Evolutionary conservation across 2,329 filamentous ascomycete species (phyloP).

Genomic region (Phialocephala subalpina): DNA sequence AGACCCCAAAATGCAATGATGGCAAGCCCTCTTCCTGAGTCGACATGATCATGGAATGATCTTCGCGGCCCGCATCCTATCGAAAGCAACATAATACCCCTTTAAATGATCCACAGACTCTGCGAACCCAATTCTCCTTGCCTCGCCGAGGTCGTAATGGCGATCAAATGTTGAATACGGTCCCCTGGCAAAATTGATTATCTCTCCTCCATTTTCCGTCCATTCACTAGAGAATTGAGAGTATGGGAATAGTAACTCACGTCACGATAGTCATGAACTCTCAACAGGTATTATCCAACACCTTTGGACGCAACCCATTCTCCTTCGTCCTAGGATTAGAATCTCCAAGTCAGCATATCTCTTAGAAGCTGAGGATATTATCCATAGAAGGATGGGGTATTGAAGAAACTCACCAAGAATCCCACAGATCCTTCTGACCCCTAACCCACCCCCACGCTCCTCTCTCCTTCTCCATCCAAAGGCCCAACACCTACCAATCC

Average conservation of each 20-base stretch:
- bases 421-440: conserved; percentile 3
- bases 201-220: too few relatives aligned
- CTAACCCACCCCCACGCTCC: background rate
- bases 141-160: conserved; percentile 12
- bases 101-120: conserved; percentile 8
- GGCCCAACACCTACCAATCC: conserved; percentile 30
- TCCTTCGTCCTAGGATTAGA: background rate
- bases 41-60: conserved; percentile 15
- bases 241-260: conserved; percentile 4
- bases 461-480: background rate
- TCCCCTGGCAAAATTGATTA: background rate
- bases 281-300: conserved; percentile 16
- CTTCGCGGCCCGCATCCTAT: conserved; percentile 19
- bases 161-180: conserved; percentile 12
- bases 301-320: conserved; percentile 18
- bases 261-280: conserved; percentile 18
- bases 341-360: too few relatives aligned
- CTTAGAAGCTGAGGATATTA: too few relatives aligned
- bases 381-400: too few relatives aligned
- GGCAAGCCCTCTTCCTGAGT: too few relatives aligned
- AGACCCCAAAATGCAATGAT: too few relatives aligned
- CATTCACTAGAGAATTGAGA: background rate
- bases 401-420: background rate
- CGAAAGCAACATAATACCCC: conserved; percentile 16
- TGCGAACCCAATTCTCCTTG: conserved; percentile 20